Evolutionary conservation across 345 rosid genomes (phyloP), one percentile per base, ranked within the genome.

Genomic region (Fremontodendron californicum): DNA sequence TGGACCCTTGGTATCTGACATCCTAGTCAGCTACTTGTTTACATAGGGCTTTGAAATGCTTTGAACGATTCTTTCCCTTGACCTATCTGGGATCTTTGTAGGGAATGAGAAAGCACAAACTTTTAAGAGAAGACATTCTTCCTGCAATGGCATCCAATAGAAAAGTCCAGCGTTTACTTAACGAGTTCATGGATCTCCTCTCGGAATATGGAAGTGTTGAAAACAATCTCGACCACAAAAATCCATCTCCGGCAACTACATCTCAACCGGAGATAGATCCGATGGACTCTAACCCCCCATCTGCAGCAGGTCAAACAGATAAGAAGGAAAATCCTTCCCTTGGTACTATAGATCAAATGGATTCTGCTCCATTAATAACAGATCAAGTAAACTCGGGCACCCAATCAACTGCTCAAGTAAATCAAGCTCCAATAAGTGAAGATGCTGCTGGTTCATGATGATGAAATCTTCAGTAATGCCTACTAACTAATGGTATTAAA

Each of bases 61-160:
- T 21, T n/a, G 19, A n/a, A 31, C 25, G 4, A 67, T 33, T 75
- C 39, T 29, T 77, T 18, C 42, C 5, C 8, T 11, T 23, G 0
- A 48, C 48, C 49, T 27, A 3, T 60, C 54, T 46, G 43, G 43
- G 62, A 25, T 73, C 71, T 74, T 73, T 89, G 55, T 86, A 94
- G 99, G 98, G 98, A 81, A 88, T 92, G 90, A 82, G 84, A 85
- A 96, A 92, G 84, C 98, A 91, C 89, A 94, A 89, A 74, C 94
- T 94, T 73, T 81, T 96, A 71, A 81, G 88, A 79, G 93, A 96
- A 62, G 98, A 94, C 82, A 88, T 96, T 84, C 98, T 96, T 78
- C 98, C 99, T 5, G 97, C 98, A 54, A 89, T 92, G 95, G 99
- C 98, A 64, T 85, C 98, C 29, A 96, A 96, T 82, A 84, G 99